Evolutionary conservation across 345 rosid genomes (phyloP).

Genomic region (Brassica juncea): DNA sequence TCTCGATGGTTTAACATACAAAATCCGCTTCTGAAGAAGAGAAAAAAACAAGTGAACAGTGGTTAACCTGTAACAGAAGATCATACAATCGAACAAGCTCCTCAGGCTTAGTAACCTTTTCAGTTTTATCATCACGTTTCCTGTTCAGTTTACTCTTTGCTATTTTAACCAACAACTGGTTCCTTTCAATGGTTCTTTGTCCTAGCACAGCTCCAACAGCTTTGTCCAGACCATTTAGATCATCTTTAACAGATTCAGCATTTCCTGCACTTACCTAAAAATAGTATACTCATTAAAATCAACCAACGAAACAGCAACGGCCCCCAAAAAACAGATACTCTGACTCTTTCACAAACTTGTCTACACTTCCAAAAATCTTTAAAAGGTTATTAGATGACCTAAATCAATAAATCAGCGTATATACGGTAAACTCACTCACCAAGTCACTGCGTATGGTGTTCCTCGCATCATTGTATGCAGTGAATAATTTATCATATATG

Average conservation of each 20-base stretch:
- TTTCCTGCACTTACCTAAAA: slow-evolving; percentile 87
- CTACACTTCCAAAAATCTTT: slow-evolving; percentile 8
- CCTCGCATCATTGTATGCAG: slow-evolving; percentile 94
- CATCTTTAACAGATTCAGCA: slow-evolving; percentile 90
- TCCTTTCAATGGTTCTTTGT: slow-evolving; percentile 90
- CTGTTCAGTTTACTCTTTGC: slow-evolving; percentile 82
- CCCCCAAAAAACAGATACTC: slow-evolving; percentile 4
- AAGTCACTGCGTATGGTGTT: slow-evolving; percentile 88
- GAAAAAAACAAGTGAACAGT: background rate
- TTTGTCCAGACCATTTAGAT: slow-evolving; percentile 93
- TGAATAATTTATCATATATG: slow-evolving; percentile 81
- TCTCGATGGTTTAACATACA: slow-evolving; percentile 19
- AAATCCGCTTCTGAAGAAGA: slow-evolving; percentile 1
- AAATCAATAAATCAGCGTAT: background rate
- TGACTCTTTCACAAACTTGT: slow-evolving; percentile 5
- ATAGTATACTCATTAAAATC: slow-evolving; percentile 4
- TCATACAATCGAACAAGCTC: slow-evolving; percentile 96
- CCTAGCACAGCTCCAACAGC: slow-evolving; percentile 93
- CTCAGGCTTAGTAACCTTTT: slow-evolving; percentile 88
- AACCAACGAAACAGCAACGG: slow-evolving; percentile 30
- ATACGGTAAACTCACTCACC: slow-evolving; percentile 50
- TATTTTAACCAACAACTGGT: slow-evolving; percentile 81
- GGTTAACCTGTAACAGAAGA: slow-evolving; percentile 82
- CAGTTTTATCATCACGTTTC: slow-evolving; percentile 88
- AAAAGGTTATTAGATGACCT: background rate